Conservation (phyloP, 352 stramenopile species). For the Globisporangium barbulae region DNA sequence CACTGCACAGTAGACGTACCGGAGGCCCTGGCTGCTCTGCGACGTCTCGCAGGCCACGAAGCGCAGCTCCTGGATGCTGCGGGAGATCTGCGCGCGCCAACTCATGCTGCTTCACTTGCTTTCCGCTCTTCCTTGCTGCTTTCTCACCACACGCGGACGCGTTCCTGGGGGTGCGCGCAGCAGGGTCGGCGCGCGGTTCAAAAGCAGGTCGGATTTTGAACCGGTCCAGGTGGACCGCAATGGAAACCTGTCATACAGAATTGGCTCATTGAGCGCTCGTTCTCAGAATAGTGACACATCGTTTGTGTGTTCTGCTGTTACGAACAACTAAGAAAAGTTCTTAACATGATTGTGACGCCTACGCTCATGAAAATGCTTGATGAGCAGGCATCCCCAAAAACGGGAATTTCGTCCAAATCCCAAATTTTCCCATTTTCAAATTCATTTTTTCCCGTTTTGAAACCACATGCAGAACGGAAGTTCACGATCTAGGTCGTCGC, state of each 20-base stretch:
- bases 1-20: conserved; percentile 34
- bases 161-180: not conserved
- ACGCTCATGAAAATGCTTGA: too few species aligned
- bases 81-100: conserved; percentile 87
- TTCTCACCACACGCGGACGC: conserved; percentile 18
- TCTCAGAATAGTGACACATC: too few species aligned
- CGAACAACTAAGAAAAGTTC: too few species aligned
- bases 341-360: too few species aligned
- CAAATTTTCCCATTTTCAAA: not conserved
- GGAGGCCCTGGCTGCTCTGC: conserved; percentile 76
- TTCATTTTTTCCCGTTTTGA: not conserved
- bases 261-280: too few species aligned
- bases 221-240: too few species aligned
- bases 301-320: too few species aligned
- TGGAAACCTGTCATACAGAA: too few species aligned
- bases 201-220: conserved; percentile 5
- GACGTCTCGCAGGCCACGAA: conserved; percentile 84
- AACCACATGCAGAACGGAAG: not conserved
- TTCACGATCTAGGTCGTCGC: not conserved
- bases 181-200: too few species aligned
- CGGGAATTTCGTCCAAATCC: not conserved
- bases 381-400: not conserved
- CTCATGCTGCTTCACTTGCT: conserved; percentile 48
- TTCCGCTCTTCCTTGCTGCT: conserved; percentile 1
- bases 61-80: conserved; percentile 78